phyloP scores from a whole-genome alignment of 2,329 filamentous ascomycete genomes.

The Emydomyces testavorans region DNA sequence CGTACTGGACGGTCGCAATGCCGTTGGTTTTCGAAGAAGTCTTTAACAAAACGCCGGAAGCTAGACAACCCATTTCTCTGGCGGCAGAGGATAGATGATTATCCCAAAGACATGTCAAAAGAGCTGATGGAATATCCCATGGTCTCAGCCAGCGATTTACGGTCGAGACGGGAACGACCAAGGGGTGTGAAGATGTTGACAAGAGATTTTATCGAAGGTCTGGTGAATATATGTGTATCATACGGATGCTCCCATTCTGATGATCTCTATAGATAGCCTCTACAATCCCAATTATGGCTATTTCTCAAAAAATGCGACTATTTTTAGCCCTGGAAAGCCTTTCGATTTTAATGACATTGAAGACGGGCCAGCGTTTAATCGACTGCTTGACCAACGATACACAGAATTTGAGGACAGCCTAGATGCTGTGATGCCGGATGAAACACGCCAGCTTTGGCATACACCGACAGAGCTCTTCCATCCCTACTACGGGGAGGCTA shows the following conservation, averaged over 20 bases:
- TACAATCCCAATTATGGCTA: slow-evolving; percentile 95
- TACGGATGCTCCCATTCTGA: neutral
- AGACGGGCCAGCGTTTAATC: slow-evolving; percentile 78
- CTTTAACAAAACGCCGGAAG: slow-evolving; percentile 21
- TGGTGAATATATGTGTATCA: slow-evolving; percentile 16
- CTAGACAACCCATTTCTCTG: slow-evolving; percentile 53
- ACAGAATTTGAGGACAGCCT: slow-evolving; percentile 80
- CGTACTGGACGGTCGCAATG: neutral
- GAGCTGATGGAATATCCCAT: slow-evolving; percentile 75
- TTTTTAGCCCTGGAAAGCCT: slow-evolving; percentile 83
- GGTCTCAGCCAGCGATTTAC: slow-evolving; percentile 71
- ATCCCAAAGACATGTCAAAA: slow-evolving; percentile 63
- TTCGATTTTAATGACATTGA: slow-evolving; percentile 74
- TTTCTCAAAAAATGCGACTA: slow-evolving; percentile 91
- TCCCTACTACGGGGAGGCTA: slow-evolving; percentile 91
- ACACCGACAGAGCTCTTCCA: slow-evolving; percentile 95
- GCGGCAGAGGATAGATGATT: slow-evolving; percentile 70
- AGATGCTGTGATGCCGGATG: slow-evolving; percentile 59
- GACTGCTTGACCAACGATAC: slow-evolving; percentile 65
- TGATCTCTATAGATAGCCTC: slow-evolving; percentile 56
- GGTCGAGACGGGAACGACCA: slow-evolving; percentile 61
- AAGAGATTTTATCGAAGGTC: slow-evolving; percentile 93
- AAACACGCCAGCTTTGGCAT: slow-evolving; percentile 89
- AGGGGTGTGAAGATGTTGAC: slow-evolving; percentile 91
- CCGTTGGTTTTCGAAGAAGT: neutral